Conservation (phyloP, 768 basidiomycete species). For the Auricularia cornea region DNA sequence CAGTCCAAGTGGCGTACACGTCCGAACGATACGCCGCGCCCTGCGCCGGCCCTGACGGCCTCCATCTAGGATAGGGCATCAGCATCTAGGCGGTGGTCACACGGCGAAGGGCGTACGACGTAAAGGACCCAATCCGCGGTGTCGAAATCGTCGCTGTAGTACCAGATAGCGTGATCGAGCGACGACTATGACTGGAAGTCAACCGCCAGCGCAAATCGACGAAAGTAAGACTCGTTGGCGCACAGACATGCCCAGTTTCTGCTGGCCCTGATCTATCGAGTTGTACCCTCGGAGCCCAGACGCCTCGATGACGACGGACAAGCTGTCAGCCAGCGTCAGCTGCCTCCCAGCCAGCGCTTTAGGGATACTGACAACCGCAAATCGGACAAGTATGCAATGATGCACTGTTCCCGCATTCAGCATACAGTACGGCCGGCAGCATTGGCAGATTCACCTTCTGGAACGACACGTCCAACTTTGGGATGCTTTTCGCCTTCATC, state of each 20-base stretch:
- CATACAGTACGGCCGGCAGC: neutral
- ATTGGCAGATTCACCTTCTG: conserved; percentile 49
- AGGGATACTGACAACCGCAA: conserved; percentile 53
- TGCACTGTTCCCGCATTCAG: conserved; percentile 43
- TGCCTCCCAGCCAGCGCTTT: conserved; percentile 26
- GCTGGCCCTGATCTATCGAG: neutral
- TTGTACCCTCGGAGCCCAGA: neutral
- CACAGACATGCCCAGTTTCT: neutral
- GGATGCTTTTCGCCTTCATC: conserved; percentile 68
- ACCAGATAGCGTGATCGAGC: conserved; percentile 73
- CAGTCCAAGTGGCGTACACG: conserved; percentile 39
- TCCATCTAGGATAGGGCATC: conserved; percentile 37
- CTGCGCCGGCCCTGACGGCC: conserved; percentile 54
- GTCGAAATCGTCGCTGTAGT: conserved; percentile 69
- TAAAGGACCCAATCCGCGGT: conserved; percentile 78
- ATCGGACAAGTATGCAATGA: conserved; percentile 73
- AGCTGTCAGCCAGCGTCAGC: conserved; percentile 56
- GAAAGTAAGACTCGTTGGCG: neutral
- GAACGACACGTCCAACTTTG: conserved; percentile 59
- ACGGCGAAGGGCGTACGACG: conserved; percentile 39
- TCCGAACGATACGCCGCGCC: conserved; percentile 63
- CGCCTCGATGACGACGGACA: conserved; percentile 18
- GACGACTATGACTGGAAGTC: conserved; percentile 52
- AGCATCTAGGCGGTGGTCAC: conserved; percentile 3
- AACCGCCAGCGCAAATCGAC: neutral